Evolutionary conservation across 192 early-diverging fungal species (phyloP).

Genomic region (Coemansia sp.): DNA sequence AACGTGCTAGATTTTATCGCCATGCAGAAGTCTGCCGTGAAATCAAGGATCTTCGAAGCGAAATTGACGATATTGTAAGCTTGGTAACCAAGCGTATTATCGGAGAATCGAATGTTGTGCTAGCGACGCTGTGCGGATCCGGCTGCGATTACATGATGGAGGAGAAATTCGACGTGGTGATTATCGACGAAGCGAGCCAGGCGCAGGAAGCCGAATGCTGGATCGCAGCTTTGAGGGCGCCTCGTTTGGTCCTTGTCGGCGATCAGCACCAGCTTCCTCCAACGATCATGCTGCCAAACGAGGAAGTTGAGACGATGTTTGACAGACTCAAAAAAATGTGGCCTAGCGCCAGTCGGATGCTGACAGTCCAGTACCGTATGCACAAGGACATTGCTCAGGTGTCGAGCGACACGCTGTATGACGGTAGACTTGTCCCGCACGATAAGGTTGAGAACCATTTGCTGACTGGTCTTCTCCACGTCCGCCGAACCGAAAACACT

Average conservation of each 20-base stretch:
- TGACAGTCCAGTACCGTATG: slow-evolving; percentile 90
- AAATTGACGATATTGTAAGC: slow-evolving; percentile 67
- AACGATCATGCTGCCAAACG: slow-evolving; percentile 56
- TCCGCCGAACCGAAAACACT: slow-evolving; percentile 64
- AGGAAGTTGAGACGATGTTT: slow-evolving; percentile 76
- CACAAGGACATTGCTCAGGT: slow-evolving; percentile 79
- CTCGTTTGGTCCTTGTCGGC: slow-evolving; percentile 79
- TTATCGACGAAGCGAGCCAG: slow-evolving; percentile 92
- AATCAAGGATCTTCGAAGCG: slow-evolving; percentile 69
- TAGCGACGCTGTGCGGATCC: slow-evolving; percentile 78
- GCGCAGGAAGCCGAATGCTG: slow-evolving; percentile 85
- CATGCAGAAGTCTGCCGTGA: slow-evolving; percentile 64
- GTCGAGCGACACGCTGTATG: slow-evolving; percentile 71
- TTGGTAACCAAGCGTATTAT: slow-evolving; percentile 65
- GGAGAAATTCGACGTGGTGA: slow-evolving; percentile 73
- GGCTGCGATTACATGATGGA: slow-evolving; percentile 35
- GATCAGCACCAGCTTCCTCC: slow-evolving; percentile 90
- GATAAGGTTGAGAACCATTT: slow-evolving; percentile 63
- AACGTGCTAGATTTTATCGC: slow-evolving; percentile 63
- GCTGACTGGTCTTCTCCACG: slow-evolving; percentile 63
- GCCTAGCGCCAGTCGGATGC: slow-evolving; percentile 67
- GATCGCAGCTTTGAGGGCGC: slow-evolving; percentile 78
- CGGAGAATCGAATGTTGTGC: slow-evolving; percentile 65
- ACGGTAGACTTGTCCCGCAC: slow-evolving; percentile 65
- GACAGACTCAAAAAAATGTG: slow-evolving; percentile 69